Percentiles rank a stretch among this genome's conserved stretches.
phyloP scores from a whole-genome alignment of 2,329 filamentous ascomycete genomes.

The Trichophyton schoenleinii region DNA sequence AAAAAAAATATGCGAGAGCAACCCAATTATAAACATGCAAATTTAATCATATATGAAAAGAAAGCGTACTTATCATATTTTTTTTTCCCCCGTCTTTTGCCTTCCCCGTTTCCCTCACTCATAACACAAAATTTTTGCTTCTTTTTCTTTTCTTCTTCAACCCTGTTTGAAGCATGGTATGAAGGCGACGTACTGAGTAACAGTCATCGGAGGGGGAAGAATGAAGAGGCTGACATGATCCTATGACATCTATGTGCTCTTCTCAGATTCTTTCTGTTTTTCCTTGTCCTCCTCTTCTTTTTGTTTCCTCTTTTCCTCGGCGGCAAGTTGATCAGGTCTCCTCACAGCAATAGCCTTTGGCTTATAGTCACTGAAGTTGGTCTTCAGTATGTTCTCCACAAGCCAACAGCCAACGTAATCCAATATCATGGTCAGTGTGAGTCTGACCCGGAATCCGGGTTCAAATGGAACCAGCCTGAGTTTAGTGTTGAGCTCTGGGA shows the following conservation, averaged over 20 bases:
- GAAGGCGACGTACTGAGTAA: not conserved
- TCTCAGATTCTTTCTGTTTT: not conserved
- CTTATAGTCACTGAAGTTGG: constrained; percentile 74
- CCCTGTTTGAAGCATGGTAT: no score
- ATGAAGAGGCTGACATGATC: not conserved
- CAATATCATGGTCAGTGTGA: constrained; percentile 72
- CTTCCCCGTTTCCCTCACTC: not conserved
- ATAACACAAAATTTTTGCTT: not conserved
- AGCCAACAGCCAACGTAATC: constrained; percentile 80
- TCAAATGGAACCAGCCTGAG: constrained; percentile 86
- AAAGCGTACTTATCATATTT: not conserved
- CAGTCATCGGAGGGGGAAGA: not conserved
- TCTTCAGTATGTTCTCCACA: constrained; percentile 78
- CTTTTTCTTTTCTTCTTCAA: not conserved
- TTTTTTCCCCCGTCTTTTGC: not conserved
- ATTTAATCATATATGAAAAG: not conserved
- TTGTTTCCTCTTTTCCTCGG: constrained; percentile 58
- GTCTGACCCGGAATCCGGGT: constrained; percentile 73
- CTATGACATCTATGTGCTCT: not conserved
- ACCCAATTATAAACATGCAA: not conserved
- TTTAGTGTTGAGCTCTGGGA: constrained; percentile 88
- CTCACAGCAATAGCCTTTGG: constrained; percentile 87
- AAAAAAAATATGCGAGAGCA: not conserved
- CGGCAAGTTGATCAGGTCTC: constrained; percentile 70
- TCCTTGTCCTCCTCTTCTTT: constrained; percentile 37